phyloP scores from a whole-genome alignment of 2,329 filamentous ascomycete genomes.

The Beauveria bassiana region DNA sequence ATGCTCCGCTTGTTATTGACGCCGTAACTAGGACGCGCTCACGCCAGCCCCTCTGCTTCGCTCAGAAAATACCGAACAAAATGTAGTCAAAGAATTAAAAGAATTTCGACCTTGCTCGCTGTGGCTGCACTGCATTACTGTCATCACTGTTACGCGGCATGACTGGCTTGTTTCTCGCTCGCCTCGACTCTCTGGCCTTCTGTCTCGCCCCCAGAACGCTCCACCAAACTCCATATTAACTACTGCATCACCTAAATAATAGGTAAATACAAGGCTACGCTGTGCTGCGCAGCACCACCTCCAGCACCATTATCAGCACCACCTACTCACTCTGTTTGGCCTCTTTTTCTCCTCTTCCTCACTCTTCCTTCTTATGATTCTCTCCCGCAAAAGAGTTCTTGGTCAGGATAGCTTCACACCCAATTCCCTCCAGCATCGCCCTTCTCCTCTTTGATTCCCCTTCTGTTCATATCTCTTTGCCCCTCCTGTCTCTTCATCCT shows the following conservation, averaged over 20 bases:
- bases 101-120: not conserved
- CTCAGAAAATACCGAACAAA: not conserved
- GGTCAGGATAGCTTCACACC: conserved; percentile 22
- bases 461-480: conserved; percentile 17
- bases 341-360: conserved; percentile 5
- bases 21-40: not conserved
- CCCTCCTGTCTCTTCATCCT: conserved; percentile 16
- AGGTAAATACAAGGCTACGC: not conserved
- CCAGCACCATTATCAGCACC: not conserved
- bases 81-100: not conserved
- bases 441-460: conserved; percentile 13
- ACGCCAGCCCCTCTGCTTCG: not conserved
- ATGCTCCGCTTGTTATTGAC: too few relatives aligned
- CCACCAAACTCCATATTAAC: not conserved
- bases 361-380: conserved; percentile 15
- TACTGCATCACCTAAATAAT: not conserved
- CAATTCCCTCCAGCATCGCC: conserved; percentile 14
- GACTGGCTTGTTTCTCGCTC: not conserved
- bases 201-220: not conserved
- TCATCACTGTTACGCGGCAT: not conserved
- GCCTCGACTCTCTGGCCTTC: not conserved
- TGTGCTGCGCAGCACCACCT: not conserved
- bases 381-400: conserved; percentile 19
- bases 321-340: not conserved
- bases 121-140: not conserved